Evolutionary conservation across 371 early-diverging fungal genomes (phyloP).

Genomic region (Encephalitozoon intestinalis): DNA sequence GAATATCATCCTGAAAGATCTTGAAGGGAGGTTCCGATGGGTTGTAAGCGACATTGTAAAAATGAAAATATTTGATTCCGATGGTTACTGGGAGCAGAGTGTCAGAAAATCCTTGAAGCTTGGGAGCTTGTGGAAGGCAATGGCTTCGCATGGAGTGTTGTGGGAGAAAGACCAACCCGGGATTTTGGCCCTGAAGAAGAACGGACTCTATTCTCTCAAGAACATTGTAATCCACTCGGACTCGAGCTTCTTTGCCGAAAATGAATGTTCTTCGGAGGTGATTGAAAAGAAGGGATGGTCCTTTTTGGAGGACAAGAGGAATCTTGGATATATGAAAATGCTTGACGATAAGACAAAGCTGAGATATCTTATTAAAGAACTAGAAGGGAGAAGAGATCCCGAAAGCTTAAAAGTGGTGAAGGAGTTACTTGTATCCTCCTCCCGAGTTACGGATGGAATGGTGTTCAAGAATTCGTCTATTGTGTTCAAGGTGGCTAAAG

Average conservation of each 20-base stretch:
- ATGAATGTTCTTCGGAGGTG: not conserved
- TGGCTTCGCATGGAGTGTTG: not conserved
- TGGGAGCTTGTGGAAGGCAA: not conserved
- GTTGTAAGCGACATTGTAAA: not conserved
- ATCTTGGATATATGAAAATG: not conserved
- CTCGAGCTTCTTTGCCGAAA: not conserved
- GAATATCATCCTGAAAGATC: not conserved
- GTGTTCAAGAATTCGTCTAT: constrained; percentile 12
- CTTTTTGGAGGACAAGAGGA: not conserved
- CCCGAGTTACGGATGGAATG: not conserved
- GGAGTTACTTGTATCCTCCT: not conserved
- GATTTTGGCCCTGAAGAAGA: not conserved
- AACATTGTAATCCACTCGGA: not conserved
- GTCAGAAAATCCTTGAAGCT: not conserved
- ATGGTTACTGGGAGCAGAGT: not conserved
- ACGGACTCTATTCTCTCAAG: not conserved
- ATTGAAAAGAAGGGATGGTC: not conserved
- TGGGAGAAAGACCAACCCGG: not conserved
- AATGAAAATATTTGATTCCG: not conserved
- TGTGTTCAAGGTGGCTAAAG: not conserved
- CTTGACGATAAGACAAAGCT: not conserved
- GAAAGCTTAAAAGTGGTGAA: not conserved
- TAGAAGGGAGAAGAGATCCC: not conserved
- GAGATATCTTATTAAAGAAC: not conserved
- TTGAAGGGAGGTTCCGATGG: not conserved